Evolutionary conservation across 345 rosid species (phyloP).

Genomic region (Moricandia arvensis): DNA sequence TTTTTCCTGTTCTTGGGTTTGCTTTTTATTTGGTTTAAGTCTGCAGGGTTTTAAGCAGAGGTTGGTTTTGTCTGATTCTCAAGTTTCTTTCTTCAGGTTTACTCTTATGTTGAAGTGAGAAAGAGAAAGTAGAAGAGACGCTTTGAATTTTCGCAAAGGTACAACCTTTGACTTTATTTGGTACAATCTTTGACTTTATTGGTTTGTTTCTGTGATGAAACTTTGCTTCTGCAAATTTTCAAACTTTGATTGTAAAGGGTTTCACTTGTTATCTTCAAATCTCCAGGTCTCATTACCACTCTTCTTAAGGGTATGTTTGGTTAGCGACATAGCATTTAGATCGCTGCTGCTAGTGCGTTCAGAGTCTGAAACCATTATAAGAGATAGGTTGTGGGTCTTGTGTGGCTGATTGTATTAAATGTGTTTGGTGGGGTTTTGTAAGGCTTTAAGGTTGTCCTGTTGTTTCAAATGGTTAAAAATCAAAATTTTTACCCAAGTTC

Average conservation of each 20-base stretch:
- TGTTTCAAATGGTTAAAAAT: slow-evolving; percentile 24
- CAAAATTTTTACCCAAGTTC: slow-evolving; percentile 9
- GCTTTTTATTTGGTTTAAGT: slow-evolving; percentile 1
- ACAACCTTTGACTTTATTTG: slow-evolving; percentile 13
- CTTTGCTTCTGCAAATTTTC: neutral
- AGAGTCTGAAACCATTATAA: slow-evolving; percentile 8
- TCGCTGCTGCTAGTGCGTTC: slow-evolving; percentile 21
- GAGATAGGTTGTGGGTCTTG: slow-evolving; percentile 32
- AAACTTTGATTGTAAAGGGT: neutral
- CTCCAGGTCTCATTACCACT: neutral
- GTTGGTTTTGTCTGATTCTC: slow-evolving; percentile 6
- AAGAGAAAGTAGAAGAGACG: neutral
- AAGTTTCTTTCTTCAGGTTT: slow-evolving; percentile 23
- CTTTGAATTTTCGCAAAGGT: slow-evolving; percentile 32
- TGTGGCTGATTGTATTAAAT: slow-evolving; percentile 31
- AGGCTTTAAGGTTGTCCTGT: slow-evolving; percentile 34
- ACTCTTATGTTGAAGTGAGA: slow-evolving; percentile 35
- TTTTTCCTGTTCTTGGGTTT: neutral
- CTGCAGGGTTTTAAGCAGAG: slow-evolving; percentile 31
- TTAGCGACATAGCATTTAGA: slow-evolving; percentile 6
- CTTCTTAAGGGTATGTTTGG: slow-evolving; percentile 17
- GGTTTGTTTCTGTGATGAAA: neutral
- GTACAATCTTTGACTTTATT: too few relatives aligned
- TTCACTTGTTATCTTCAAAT: neutral
- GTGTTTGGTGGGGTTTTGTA: slow-evolving; percentile 35